Conservation (phyloP, 2,329 filamentous ascomycete genomes). For the Trichoderma sp. region DNA sequence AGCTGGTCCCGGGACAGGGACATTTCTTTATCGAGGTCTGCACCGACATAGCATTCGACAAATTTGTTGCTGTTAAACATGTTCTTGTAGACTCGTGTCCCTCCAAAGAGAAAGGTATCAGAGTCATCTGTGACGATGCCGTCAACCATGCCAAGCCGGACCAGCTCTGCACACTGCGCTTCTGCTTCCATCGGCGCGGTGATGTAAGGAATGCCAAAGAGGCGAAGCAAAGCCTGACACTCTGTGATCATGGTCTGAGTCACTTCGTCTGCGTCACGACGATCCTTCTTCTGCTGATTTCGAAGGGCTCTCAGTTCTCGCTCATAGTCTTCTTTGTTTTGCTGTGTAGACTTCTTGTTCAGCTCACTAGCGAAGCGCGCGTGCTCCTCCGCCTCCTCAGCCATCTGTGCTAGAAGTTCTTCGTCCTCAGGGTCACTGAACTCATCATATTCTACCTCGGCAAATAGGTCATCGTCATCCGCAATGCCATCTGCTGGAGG, state of each 20-base stretch:
- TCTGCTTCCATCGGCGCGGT: constrained; percentile 99
- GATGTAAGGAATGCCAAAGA: constrained; percentile 95
- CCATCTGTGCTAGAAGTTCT: constrained; percentile 82
- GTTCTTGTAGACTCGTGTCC: constrained; percentile 97
- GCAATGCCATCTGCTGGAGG: constrained; percentile 27
- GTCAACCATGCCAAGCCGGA: constrained; percentile 83
- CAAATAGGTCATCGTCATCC: constrained; percentile 47
- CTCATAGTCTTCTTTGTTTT: constrained; percentile 81
- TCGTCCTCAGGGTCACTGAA: constrained; percentile 90
- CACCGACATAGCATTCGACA: constrained; percentile 89
- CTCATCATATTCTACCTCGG: constrained; percentile 68
- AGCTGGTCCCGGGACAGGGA: constrained; percentile 83
- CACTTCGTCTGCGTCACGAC: constrained; percentile 93
- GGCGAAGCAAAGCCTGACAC: constrained; percentile 83
- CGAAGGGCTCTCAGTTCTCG: constrained; percentile 82
- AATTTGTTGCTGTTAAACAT: constrained; percentile 99
- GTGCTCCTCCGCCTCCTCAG: constrained; percentile 89
- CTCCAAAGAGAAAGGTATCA: constrained; percentile 95
- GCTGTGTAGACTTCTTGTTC: constrained; percentile 69
- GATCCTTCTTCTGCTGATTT: constrained; percentile 94
- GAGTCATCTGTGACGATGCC: constrained; percentile 98
- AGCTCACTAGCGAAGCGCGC: constrained; percentile 87
- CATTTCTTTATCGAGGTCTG: constrained; percentile 85
- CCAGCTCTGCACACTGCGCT: constrained; percentile 93
- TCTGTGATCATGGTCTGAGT: constrained; percentile 95